Percentiles rank a stretch among this genome's conserved stretches.
These are phyloP conservation scores for Crepidotus variabilis DNA, from an alignment of 768 basidiomycete species.

Conservation along the genomic window DNA sequence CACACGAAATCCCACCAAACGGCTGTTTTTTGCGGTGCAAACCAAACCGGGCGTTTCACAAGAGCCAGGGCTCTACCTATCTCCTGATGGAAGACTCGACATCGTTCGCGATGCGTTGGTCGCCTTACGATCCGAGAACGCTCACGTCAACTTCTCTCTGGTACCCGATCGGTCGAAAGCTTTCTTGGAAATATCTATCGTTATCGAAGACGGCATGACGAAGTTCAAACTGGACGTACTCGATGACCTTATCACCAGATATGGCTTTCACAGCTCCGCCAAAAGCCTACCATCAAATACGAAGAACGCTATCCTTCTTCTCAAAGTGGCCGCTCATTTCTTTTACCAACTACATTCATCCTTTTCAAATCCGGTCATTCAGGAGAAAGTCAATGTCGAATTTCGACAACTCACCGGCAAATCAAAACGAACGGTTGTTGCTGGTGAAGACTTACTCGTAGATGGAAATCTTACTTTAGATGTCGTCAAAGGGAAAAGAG, in stretches of 20 bases:
- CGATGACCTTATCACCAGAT: neutral
- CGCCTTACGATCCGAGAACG: conserved; percentile 2
- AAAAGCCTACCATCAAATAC: neutral
- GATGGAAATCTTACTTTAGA: conserved; percentile 8
- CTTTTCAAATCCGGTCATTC: neutral
- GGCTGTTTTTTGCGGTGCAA: conserved; percentile 6
- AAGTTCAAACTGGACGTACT: conserved; percentile 4
- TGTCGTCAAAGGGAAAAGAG: conserved; percentile 5
- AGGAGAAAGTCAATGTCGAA: neutral
- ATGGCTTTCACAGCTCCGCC: neutral
- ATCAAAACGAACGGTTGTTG: neutral
- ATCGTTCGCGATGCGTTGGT: conserved; percentile 5
- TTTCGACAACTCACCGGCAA: neutral
- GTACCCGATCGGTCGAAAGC: conserved; percentile 5
- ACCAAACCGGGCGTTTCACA: conserved; percentile 6
- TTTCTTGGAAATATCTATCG: neutral
- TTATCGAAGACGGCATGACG: conserved; percentile 6
- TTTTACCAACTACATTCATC: neutral
- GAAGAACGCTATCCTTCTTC: neutral
- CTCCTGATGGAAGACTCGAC: conserved; percentile 2
- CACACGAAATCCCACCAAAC: neutral
- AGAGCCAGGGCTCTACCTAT: conserved; percentile 11
- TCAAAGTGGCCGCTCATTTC: neutral
- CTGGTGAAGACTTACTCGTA: conserved; percentile 7
- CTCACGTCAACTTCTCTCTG: conserved; percentile 8